Evolutionary conservation across 2,329 filamentous ascomycete species (phyloP).

Genomic region (Boeremia exigua): DNA sequence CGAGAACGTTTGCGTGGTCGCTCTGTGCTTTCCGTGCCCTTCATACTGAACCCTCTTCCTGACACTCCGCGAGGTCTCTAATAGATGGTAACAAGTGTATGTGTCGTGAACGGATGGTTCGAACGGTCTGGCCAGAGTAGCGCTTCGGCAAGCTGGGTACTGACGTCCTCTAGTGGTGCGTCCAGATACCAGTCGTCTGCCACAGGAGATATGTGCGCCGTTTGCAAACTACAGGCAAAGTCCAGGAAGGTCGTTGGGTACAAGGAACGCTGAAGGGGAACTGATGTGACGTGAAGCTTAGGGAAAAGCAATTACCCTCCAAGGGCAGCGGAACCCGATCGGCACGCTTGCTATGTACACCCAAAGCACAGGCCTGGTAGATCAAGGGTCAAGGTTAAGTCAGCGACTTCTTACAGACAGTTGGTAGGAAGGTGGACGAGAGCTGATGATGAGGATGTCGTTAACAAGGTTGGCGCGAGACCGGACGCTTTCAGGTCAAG

Average conservation of each 20-base stretch:
- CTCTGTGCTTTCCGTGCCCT: conserved; percentile 19
- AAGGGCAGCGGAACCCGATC: neutral
- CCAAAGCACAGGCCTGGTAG: neutral
- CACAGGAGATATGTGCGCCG: neutral
- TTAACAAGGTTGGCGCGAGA: neutral
- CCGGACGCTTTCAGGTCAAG: conserved; percentile 1
- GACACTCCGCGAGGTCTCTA: too few relatives aligned
- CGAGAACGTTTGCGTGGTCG: conserved; percentile 40
- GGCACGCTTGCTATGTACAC: neutral
- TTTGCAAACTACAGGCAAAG: neutral
- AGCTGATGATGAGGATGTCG: neutral
- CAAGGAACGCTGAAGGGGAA: neutral
- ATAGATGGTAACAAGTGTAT: neutral
- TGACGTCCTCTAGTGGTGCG: neutral
- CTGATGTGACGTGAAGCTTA: conserved; percentile 12
- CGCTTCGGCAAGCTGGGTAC: neutral
- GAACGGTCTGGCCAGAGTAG: neutral
- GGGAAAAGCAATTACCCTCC: conserved; percentile 12
- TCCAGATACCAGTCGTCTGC: neutral
- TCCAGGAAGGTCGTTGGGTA: neutral
- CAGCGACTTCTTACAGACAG: neutral
- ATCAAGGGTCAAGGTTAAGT: neutral
- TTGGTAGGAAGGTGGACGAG: neutral
- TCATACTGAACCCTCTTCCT: conserved; percentile 24
- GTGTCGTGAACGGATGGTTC: neutral